These are phyloP conservation scores for Monilinia fructicola DNA, from an alignment of 2,329 filamentous ascomycete genomes.

Conservation along the genomic window DNA sequence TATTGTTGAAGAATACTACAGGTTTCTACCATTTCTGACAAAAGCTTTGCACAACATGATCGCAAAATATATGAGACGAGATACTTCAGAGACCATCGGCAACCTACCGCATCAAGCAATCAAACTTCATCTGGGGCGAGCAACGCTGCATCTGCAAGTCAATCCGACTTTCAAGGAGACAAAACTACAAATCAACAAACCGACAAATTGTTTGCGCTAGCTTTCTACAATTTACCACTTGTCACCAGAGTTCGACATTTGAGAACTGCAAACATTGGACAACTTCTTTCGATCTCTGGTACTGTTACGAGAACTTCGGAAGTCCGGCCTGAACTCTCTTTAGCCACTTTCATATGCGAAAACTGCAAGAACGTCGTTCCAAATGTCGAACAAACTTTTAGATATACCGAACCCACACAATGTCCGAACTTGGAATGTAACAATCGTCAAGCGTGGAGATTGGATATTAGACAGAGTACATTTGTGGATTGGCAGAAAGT, in stretches of 20 bases:
- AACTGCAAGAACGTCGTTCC: constrained; percentile 79
- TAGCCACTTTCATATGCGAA: constrained; percentile 91
- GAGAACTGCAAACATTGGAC: constrained; percentile 86
- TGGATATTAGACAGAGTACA: constrained; percentile 96
- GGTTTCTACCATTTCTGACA: constrained; percentile 88
- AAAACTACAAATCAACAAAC: constrained; percentile 91
- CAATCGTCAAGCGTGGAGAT: constrained; percentile 88
- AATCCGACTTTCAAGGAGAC: constrained; percentile 62
- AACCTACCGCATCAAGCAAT: constrained; percentile 73
- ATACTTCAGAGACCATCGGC: constrained; percentile 90
- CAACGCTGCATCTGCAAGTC: constrained; percentile 59
- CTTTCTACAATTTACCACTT: constrained; percentile 71
- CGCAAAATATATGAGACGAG: constrained; percentile 86
- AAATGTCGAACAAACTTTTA: constrained; percentile 95
- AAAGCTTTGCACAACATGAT: constrained; percentile 89
- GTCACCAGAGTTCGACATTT: constrained; percentile 47
- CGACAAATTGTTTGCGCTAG: constrained; percentile 84
- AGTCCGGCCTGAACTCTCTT: constrained; percentile 87
- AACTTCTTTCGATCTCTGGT: constrained; percentile 91
- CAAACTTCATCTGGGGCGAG: constrained; percentile 67
- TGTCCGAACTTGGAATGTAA: constrained; percentile 86
- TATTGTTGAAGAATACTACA: constrained; percentile 88
- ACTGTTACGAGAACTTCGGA: constrained; percentile 97
- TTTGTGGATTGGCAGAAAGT: constrained; percentile 99
- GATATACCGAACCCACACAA: constrained; percentile 94